Conservation (phyloP, 1,284 basidiomycete genomes). For the Gymnopus androsaceus region DNA sequence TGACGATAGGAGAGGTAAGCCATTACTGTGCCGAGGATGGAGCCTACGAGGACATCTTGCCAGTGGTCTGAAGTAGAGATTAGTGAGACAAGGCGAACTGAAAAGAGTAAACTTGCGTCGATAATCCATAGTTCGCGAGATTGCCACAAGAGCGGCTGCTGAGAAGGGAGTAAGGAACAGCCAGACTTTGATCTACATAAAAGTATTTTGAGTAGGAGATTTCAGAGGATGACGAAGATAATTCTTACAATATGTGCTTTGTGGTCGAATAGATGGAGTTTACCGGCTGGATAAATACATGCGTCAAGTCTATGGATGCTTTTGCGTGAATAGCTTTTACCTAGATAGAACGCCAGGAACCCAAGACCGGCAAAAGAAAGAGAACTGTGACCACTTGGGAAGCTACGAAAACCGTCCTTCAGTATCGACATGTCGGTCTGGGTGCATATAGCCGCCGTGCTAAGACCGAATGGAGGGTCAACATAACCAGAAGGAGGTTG, state of each 20-base stretch:
- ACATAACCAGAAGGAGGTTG: constrained; percentile 64
- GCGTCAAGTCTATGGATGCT: too few relatives aligned
- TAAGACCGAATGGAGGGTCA: constrained; percentile 77
- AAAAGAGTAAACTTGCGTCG: constrained; percentile 56
- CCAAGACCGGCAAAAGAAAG: constrained; percentile 93
- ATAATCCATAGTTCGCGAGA: constrained; percentile 90
- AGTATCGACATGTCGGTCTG: constrained; percentile 47
- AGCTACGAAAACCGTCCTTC: constrained; percentile 90
- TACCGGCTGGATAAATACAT: too few relatives aligned
- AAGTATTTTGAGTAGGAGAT: not conserved
- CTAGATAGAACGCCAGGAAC: constrained; percentile 86
- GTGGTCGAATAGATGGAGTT: constrained; percentile 87
- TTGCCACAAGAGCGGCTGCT: constrained; percentile 86
- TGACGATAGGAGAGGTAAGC: constrained; percentile 83
- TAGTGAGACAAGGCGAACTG: not conserved
- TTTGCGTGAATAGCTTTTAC: too few relatives aligned
- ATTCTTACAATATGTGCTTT: constrained; percentile 1
- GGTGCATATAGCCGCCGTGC: constrained; percentile 80
- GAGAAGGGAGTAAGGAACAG: constrained; percentile 75
- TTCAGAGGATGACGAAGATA: not conserved
- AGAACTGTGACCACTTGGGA: constrained; percentile 86
- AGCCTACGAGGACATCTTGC: constrained; percentile 86
- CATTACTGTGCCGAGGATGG: constrained; percentile 70
- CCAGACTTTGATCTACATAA: constrained; percentile 78
- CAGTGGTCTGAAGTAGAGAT: constrained; percentile 66